Base-by-base conservation (phyloP, 768 basidiomycete genomes). In the Plicaturopsis crispa region DNA sequence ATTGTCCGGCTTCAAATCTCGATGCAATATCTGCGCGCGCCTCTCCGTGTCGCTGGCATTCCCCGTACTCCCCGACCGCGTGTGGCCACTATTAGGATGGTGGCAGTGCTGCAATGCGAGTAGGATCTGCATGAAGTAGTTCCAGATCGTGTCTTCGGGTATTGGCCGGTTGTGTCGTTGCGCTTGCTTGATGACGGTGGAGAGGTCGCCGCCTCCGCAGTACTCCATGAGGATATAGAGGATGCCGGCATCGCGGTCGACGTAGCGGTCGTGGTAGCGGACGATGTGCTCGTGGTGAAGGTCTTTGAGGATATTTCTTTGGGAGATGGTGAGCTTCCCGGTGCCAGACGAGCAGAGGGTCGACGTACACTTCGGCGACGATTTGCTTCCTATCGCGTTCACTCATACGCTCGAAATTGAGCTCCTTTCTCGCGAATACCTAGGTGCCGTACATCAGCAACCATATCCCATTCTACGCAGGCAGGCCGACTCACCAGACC, bases 221-320 rank as follows among this genome's bases (percentile, higher is more conserved):
- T 90, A 98, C 65, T 99, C 96, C 96, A 98, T 99, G 48, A 98
- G 71, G 45, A 99, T 97, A 59, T 97, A 98, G 31, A 98, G 76
- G 40, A 92, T 86, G 16, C 90, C 90, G 26, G 76, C 73, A 8
- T 28, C 26, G 45, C 85, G 72, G 66, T 99, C 96, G 41, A 97
- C 88, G 53, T 85, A 70, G 44, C 91, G 75, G 69, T 96, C 91
- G 50, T 89, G 81, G 60, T 93, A 94, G 50, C 87, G 87, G 44
- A 99, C 96, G 46, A 98, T 98, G 61, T 98, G 85, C 55, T 88
- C 86, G 61, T 98, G 90, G 49, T 90, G 75, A 13, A 98, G 72
- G 53, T 93, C 90, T 64, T 96, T 96, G 37, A 99, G 75, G 52
- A 99, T 99, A 53, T 94, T 94, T 33, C 94, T 98, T 47, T 14